Evolutionary conservation across 2,329 filamentous ascomycete species (phyloP).

Genomic region (Diaporthe longicolla): DNA sequence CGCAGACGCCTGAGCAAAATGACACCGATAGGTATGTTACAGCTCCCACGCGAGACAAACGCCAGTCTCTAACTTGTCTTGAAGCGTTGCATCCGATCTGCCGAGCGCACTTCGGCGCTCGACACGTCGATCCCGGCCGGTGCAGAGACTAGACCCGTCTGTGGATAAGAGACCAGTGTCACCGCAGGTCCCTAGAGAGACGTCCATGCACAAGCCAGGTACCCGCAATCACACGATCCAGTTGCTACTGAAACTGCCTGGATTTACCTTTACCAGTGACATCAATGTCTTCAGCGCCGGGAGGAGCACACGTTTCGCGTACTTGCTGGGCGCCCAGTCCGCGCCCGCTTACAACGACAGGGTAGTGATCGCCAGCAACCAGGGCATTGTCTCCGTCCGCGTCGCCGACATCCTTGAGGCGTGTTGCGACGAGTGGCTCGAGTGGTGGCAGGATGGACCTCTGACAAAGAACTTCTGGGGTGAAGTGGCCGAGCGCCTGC

Average conservation of each 20-base stretch:
- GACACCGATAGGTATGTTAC: not conserved
- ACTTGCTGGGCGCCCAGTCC: conserved; percentile 32
- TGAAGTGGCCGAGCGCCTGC: conserved; percentile 27
- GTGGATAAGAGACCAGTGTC: not conserved
- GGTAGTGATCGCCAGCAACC: conserved; percentile 20
- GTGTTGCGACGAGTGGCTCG: conserved; percentile 41
- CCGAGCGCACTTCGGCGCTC: conserved; percentile 15
- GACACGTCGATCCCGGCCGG: not conserved
- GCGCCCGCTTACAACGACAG: not conserved
- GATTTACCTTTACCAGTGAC: conserved; percentile 27
- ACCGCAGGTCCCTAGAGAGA: not conserved
- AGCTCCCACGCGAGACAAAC: not conserved
- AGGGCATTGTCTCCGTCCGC: conserved; percentile 15
- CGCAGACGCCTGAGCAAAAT: conserved; percentile 9
- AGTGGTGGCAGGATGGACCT: conserved; percentile 36
- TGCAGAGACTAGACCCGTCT: not conserved
- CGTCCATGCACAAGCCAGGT: not conserved
- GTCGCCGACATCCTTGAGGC: conserved; percentile 40
- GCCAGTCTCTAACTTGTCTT: not conserved
- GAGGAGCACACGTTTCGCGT: not conserved
- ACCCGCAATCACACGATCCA: conserved; percentile 27
- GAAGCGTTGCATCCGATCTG: conserved; percentile 10
- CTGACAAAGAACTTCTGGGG: conserved; percentile 34
- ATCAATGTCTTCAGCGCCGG: not conserved
- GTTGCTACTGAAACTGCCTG: conserved; percentile 36